Evolutionary conservation across 129 eudicot species (phyloP).

Genomic region (Rutidosis leptorrhynchoides): DNA sequence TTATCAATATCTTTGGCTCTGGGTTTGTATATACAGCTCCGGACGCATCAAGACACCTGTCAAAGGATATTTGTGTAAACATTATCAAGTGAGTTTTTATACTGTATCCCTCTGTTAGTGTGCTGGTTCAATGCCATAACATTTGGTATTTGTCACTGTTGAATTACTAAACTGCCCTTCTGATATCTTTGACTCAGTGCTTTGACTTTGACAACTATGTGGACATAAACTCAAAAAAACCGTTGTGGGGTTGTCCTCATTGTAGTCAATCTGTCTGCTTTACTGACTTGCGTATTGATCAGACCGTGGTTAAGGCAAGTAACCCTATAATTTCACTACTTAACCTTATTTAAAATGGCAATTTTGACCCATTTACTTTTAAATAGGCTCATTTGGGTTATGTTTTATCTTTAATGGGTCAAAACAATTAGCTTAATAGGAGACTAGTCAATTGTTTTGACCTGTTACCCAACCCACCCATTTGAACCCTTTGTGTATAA

Average conservation of each 20-base stretch:
- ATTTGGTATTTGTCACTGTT: neutral
- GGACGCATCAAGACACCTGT: constrained; percentile 65
- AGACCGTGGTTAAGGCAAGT: constrained; percentile 71
- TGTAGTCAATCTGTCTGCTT: constrained; percentile 75
- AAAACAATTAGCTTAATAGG: neutral
- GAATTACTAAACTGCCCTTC: too few species aligned
- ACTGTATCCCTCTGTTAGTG: neutral
- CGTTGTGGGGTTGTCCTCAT: constrained; percentile 88
- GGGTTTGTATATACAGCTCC: constrained; percentile 45
- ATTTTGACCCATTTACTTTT: neutral
- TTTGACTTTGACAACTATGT: constrained; percentile 77
- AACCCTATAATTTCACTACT: neutral
- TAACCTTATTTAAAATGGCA: neutral
- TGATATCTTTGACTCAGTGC: constrained; percentile 43
- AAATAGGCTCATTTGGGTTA: neutral
- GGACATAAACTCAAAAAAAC: constrained; percentile 75
- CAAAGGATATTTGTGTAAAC: constrained; percentile 80
- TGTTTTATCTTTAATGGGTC: neutral
- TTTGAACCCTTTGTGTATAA: neutral
- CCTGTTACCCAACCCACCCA: neutral
- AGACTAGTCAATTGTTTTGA: neutral
- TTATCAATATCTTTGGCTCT: constrained; percentile 17
- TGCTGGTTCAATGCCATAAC: neutral
- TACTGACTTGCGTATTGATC: constrained; percentile 68
- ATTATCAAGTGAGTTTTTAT: constrained; percentile 55